Evolutionary conservation across 163 green algal species (phyloP).

Genomic region (Volvox carteri): DNA sequence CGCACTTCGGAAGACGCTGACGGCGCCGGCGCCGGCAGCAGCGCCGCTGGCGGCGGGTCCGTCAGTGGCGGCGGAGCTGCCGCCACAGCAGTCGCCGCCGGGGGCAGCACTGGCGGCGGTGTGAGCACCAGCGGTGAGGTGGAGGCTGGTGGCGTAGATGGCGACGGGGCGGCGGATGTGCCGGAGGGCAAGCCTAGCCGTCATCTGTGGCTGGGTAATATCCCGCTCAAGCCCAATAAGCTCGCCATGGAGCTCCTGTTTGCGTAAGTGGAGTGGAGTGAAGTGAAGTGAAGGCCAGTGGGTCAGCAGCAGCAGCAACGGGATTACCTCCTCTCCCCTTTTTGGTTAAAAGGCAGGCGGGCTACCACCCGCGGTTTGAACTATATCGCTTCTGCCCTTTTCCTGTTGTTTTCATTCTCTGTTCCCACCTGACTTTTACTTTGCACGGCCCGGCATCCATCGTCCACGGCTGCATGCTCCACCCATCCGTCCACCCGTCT

Average conservation of each 20-base stretch:
- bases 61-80: constrained; percentile 3
- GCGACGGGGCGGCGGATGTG: constrained; percentile 31
- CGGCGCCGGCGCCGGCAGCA: background rate
- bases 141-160: background rate
- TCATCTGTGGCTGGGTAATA: constrained; percentile 90
- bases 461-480: too few species aligned
- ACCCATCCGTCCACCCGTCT: too few species aligned
- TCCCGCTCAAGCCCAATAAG: constrained; percentile 81
- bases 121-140: constrained; percentile 26
- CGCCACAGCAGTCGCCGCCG: too few species aligned
- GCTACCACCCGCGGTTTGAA: too few species aligned
- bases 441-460: too few species aligned
- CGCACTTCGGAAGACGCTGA: background rate
- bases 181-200: constrained; percentile 66
- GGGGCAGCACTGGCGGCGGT: constrained; percentile 2
- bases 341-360: too few species aligned
- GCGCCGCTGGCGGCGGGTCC: constrained; percentile 15
- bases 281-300: background rate
- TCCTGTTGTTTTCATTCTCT: too few species aligned
- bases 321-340: too few species aligned
- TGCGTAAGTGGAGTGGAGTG: constrained; percentile 46
- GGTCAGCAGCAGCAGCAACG: too few species aligned
- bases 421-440: too few species aligned
- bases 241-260: constrained; percentile 80
- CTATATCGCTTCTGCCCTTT: too few species aligned